Conservation (phyloP, 495 filamentous ascomycete species). For the Penicillium riverlandense region DNA sequence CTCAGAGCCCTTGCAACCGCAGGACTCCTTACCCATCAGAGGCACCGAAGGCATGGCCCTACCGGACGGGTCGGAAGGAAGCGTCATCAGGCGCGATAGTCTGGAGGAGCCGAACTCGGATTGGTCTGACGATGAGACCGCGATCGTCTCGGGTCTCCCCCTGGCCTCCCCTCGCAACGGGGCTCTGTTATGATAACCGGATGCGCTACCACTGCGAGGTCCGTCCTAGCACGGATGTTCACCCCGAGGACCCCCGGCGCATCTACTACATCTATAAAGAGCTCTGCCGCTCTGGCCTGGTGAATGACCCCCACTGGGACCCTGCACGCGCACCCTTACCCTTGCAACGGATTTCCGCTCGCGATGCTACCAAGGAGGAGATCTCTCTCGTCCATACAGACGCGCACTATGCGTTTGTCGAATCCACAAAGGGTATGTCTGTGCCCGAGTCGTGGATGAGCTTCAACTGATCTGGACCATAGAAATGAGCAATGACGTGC, state of each 20-base stretch:
- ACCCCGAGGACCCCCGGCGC: slow-evolving; percentile 88
- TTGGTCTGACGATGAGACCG: slow-evolving; percentile 31
- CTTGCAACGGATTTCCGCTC: slow-evolving; percentile 68
- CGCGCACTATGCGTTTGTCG: slow-evolving; percentile 71
- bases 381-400: slow-evolving; percentile 68
- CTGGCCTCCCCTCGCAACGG: slow-evolving; percentile 51
- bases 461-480: slow-evolving; percentile 8
- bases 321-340: slow-evolving; percentile 47
- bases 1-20: slow-evolving; percentile 4
- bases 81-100: slow-evolving; percentile 20
- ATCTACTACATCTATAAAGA: slow-evolving; percentile 86
- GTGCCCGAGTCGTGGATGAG: background rate
- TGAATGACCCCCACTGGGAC: slow-evolving; percentile 48
- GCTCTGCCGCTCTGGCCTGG: slow-evolving; percentile 69
- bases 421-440: slow-evolving; percentile 46
- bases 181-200: slow-evolving; percentile 82
- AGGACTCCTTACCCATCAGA: background rate
- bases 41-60: slow-evolving; percentile 15
- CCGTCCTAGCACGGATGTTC: slow-evolving; percentile 60
- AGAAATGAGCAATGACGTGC: slow-evolving; percentile 51
- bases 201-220: slow-evolving; percentile 91
- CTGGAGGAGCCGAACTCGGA: slow-evolving; percentile 33
- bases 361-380: slow-evolving; percentile 68
- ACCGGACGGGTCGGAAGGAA: slow-evolving; percentile 13
- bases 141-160: slow-evolving; percentile 20